Evolutionary conservation across 208 protist species (phyloP), one percentile per base, ranked within the genome.

Genomic region (Acanthamoeba polyphaga): DNA sequence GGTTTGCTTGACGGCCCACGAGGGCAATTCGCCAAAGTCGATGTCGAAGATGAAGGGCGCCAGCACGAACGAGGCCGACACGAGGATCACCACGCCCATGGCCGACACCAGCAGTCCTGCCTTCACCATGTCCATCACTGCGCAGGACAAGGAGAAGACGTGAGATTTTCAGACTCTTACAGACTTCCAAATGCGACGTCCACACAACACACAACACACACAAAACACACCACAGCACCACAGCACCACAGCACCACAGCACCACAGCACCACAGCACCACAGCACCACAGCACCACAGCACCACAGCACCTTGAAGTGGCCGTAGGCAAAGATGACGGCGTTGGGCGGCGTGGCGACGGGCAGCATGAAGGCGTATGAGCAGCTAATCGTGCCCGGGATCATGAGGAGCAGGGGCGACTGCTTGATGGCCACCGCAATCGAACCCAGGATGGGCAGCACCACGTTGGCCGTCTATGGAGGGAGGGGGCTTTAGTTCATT

Each of bases 281-380:
- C 34, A 34, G 34, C 34, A 34, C 34, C 46, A 51, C 46, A 51
- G 46, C 10, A 87, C 78, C n/a, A 34, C 34, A 34, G 34, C 34
- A 34, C 34, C 46, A 51, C 46, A 51, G 46, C 10, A 87, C 78
- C n/a, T 87, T 87, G 78, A 87, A 38, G 17, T 60, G 70, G 12
- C 38, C 19, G 7, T 68, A 94, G 46, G 90, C 62, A n/a, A 94
- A 94, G 22, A 94, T 82, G 70, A 94, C 53, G 6, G 90, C 90
- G 53, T 94, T 94, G 34, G 90, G 90, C 29, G 90, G 90, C 27
- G 90, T 94, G 5, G 90, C 90, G 7, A 94, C 90, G 12, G 90
- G 90, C n/a, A 94, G 90, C 90, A 94, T 94, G 90, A 94, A 94
- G 22, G 90, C 90, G 38, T 94, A 94, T 22, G 90, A 94, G 55